Percentiles rank a stretch among this genome's conserved stretches.
Evolutionary conservation across 1,284 basidiomycete species (phyloP).

Genomic region (Cutaneotrichosporon cutaneum): DNA sequence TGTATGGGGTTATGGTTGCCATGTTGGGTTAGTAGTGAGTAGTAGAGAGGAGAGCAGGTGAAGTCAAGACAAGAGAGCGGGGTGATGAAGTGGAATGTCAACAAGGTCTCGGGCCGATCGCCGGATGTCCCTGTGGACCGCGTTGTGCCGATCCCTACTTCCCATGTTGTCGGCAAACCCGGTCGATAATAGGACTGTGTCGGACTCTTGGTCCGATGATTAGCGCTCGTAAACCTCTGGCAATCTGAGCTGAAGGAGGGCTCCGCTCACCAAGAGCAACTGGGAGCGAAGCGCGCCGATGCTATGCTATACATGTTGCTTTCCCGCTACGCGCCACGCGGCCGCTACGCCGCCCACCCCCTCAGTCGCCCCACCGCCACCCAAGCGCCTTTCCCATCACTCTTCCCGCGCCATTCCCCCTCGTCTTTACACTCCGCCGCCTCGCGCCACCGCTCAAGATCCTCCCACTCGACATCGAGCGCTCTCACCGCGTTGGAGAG

Average conservation of each 20-base stretch:
- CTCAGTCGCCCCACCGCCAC: conserved; percentile 14
- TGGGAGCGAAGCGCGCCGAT: background rate
- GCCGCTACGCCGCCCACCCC: conserved; percentile 7
- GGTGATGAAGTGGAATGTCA: background rate
- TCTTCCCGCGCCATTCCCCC: conserved; percentile 40
- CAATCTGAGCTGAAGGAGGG: too few species aligned
- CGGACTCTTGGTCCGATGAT: too few species aligned
- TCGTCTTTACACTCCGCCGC: conserved; percentile 63
- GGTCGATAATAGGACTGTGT: too few species aligned
- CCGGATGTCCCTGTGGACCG: background rate
- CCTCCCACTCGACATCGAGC: conserved; percentile 77
- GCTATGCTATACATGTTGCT: background rate
- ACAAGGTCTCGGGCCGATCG: background rate
- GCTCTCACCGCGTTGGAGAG: conserved; percentile 86
- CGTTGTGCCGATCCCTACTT: background rate
- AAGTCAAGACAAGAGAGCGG: too few species aligned
- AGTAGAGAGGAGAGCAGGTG: background rate
- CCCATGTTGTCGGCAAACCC: background rate
- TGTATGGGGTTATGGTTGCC: background rate
- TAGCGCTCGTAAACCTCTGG: too few species aligned
- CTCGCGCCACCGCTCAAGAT: conserved; percentile 71
- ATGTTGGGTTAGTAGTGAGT: background rate
- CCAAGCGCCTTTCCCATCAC: conserved; percentile 22
- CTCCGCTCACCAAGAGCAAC: too few species aligned
- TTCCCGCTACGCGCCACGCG: background rate